Evolutionary conservation across 2,329 filamentous ascomycete genomes (phyloP), one percentile per base, ranked within the genome.

Genomic region (Akanthomyces dipterigenus): DNA sequence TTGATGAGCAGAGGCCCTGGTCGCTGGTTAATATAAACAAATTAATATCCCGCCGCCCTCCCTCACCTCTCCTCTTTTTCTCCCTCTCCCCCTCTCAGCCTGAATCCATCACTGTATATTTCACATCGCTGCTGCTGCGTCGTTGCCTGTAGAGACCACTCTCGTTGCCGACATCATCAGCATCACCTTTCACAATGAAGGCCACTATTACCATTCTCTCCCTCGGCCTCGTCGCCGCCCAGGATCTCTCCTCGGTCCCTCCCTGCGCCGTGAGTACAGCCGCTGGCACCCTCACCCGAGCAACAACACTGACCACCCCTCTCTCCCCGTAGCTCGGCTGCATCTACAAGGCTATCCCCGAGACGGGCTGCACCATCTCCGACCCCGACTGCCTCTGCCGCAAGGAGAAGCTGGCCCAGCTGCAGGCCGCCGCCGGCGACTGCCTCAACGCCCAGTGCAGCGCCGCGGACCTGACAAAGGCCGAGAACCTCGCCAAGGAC

Each of bases 351-450:
- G 54, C 42, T 42, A 18, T 34, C 26, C 54, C 54, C 54, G 26
- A 46, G 7, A 46, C 54, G 8, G 54, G 40, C 54, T 56, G 54
- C 42, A 11, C 26, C 20, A n/a, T 56, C n/a, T 24, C n/a, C 42
- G 54, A 56, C 42, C 8, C 36, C 42, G n/a, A 36, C 24, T 56
- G 54, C 54, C 42, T 56, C 42, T 56, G 54, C 42, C 40, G 26
- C 24, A 36, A 26, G 40, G 54, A 46, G 54, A 56, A 56, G 54
- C 54, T 46, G 54, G 54, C 54, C n/a, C 54, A 56, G 54, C 16
- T 56, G 18, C 54, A 56, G 54, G 42, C 40, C 12, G 7, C 36
- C 18, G 54, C 54, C 24, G 54, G 54, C 24, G 42, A 46, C 4
- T 56, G 54, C 54, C 54, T 56, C 28, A 36, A 24, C 54, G 6